Evolutionary conservation across 2,329 filamentous ascomycete species (phyloP), one percentile per base, ranked within the genome.

Genomic region (Aspergillus melleus): DNA sequence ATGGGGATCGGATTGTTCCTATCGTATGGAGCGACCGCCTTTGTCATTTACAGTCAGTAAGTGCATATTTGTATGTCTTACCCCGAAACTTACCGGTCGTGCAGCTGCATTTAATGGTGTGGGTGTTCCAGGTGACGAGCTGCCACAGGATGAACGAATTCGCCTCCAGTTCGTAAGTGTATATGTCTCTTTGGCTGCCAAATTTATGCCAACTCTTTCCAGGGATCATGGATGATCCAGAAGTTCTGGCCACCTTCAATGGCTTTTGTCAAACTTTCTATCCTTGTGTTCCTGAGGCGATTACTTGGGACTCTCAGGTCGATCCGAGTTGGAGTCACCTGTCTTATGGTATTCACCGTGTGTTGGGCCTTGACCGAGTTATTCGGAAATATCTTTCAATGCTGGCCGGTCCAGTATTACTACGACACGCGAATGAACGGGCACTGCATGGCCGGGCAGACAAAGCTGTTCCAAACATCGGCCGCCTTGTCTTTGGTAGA

Each of bases 21-120:
- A 12, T 57, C 55, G 1, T 61, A 61, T 32, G 50, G 50, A 2
- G 22, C 54, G 6, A 52, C 30, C 5, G 20, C 44, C 10, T 58
- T 55, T 20, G 46, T 54, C 11, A 47, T 47, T 16, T 47, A 47
- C 20, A 47, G 44, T 47, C 9, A 47, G 44, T 47, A 8, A 3
- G 6, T 5, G 20, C 39, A 47, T 12, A 52, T 57, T 22, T 29
- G 49, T 59, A 44, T 49, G 42, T 44, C 3, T 19, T 11, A 6
- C 22, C 14, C 39, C 2, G 2, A 22, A 5, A 8, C 12, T 16
- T 10, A 30, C 11, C n/a, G 8, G 22, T 22, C 4, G 11, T 14
- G 14, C n/a, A 61, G 59, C 59, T 16, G 50, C 51, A 14, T 58
- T 54, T n/a, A 58, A 55, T 20, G 55, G 59, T 9, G 51, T 61